A percentile compares a stretch with the other conserved stretches of the same genome.
Conservation (phyloP, 345 rosid species). For the Hirschfeldia incana region DNA sequence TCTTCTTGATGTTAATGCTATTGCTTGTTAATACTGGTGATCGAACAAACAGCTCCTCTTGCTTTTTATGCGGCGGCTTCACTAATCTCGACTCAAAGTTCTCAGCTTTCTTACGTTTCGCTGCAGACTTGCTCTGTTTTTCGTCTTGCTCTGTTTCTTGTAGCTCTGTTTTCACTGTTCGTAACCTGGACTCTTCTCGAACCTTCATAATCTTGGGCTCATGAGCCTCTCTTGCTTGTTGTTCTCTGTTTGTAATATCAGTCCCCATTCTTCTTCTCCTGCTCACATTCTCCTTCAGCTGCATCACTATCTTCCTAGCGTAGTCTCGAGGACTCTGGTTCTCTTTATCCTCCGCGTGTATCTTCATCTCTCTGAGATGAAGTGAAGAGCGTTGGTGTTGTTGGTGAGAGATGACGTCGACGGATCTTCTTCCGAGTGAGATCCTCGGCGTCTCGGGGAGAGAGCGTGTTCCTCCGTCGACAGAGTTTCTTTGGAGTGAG, state of each 20-base stretch:
- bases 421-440: constrained; percentile 70
- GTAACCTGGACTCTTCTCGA: constrained; percentile 29
- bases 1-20: constrained; percentile 50
- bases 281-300: constrained; percentile 66
- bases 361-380: constrained; percentile 60
- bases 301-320: constrained; percentile 78
- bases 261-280: constrained; percentile 56
- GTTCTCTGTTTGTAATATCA: constrained; percentile 74
- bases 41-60: constrained; percentile 63
- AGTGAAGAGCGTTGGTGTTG: constrained; percentile 72
- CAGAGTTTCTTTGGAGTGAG: constrained; percentile 43
- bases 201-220: constrained; percentile 46
- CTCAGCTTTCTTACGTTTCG: constrained; percentile 45
- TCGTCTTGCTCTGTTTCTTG: neutral
- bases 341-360: constrained; percentile 53
- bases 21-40: constrained; percentile 31
- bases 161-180: constrained; percentile 29
- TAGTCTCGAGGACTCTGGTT: constrained; percentile 58
- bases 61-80: constrained; percentile 57
- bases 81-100: constrained; percentile 40
- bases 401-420: constrained; percentile 52
- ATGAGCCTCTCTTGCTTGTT: constrained; percentile 42
- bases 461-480: constrained; percentile 60
- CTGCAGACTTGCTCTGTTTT: constrained; percentile 33
- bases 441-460: constrained; percentile 86